phyloP scores from a whole-genome alignment of 2,329 filamentous ascomycete species.

The Fusarium abutilonis region DNA sequence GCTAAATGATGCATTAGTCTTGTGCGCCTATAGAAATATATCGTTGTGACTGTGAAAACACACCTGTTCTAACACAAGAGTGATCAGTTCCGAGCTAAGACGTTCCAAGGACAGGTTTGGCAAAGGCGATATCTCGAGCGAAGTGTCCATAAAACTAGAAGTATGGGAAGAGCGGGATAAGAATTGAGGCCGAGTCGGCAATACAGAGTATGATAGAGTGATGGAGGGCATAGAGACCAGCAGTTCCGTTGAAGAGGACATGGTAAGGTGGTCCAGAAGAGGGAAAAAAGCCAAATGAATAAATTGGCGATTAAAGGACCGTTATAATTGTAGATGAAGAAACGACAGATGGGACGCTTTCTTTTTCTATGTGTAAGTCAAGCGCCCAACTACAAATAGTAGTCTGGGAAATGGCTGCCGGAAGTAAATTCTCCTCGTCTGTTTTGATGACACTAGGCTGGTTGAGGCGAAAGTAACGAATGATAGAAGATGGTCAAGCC shows the following conservation, averaged over 20 bases:
- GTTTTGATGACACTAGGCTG: slow-evolving; percentile 43
- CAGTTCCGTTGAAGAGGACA: slow-evolving; percentile 42
- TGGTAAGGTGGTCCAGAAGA: slow-evolving; percentile 15
- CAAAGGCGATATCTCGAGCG: slow-evolving; percentile 9
- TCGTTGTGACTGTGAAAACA: slow-evolving; percentile 2
- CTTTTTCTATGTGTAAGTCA: slow-evolving; percentile 37
- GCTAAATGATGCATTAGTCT: slow-evolving; percentile 46
- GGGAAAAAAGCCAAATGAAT: slow-evolving; percentile 8
- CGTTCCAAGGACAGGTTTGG: slow-evolving; percentile 39
- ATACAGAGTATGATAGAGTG: slow-evolving; percentile 31
- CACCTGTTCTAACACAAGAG: slow-evolving; percentile 56
- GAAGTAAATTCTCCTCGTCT: slow-evolving; percentile 29
- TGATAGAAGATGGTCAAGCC: slow-evolving; percentile 35
- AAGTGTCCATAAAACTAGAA: slow-evolving; percentile 40
- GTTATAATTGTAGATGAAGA: slow-evolving; percentile 7
- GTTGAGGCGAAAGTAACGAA: slow-evolving; percentile 48
- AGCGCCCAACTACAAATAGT: slow-evolving; percentile 13
- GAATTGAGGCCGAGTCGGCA: slow-evolving; percentile 19
- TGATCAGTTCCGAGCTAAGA: slow-evolving; percentile 57
- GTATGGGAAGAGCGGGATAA: slow-evolving; percentile 13
- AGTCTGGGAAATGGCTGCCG: slow-evolving; percentile 8
- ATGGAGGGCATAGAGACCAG: slow-evolving; percentile 33
- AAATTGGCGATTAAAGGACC: slow-evolving; percentile 9
- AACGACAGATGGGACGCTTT: slow-evolving; percentile 10
- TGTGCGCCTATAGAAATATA: not conserved